Evolutionary conservation across 1,139 yeast genomes (phyloP).

Genomic region (Nakaseomyces bracarensis): DNA sequence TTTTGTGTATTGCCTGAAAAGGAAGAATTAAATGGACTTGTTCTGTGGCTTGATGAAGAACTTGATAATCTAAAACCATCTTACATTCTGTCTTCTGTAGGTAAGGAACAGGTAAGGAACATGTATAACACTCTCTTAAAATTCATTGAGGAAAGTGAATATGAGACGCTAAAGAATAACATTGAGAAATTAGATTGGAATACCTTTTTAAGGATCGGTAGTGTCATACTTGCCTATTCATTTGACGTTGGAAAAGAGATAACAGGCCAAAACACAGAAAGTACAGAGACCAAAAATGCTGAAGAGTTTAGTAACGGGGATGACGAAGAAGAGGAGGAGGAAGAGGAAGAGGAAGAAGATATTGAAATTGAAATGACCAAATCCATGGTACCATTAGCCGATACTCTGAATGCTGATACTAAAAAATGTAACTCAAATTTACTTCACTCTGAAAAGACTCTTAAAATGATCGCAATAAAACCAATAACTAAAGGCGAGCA

Average conservation of each 20-base stretch:
- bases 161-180: slow-evolving; percentile 1
- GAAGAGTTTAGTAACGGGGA: slow-evolving; percentile 24
- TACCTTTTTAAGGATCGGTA: slow-evolving; percentile 65
- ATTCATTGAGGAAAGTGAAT: slow-evolving; percentile 12
- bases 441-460: slow-evolving; percentile 39
- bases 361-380: slow-evolving; percentile 46
- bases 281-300: slow-evolving; percentile 30
- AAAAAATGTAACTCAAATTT: slow-evolving; percentile 68
- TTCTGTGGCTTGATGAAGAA: slow-evolving; percentile 61
- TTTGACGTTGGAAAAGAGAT: slow-evolving; percentile 47
- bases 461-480: slow-evolving; percentile 66
- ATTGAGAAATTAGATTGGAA: slow-evolving; percentile 29
- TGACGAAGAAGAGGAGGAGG: slow-evolving; percentile 32
- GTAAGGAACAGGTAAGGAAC: slow-evolving; percentile 55
- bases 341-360: slow-evolving; percentile 32
- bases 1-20: slow-evolving; percentile 56
- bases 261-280: slow-evolving; percentile 30
- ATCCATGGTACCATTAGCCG: slow-evolving; percentile 91
- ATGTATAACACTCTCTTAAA: slow-evolving; percentile 38
- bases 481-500: slow-evolving; percentile 60
- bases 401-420: slow-evolving; percentile 80
- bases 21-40: slow-evolving; percentile 51
- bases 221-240: slow-evolving; percentile 57
- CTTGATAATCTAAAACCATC: slow-evolving; percentile 57
- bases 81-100: slow-evolving; percentile 58